A percentile compares a stretch with the other conserved stretches of the same genome.
Evolutionary conservation across 768 basidiomycete genomes (phyloP).

Genomic region (Suillus discolor): DNA sequence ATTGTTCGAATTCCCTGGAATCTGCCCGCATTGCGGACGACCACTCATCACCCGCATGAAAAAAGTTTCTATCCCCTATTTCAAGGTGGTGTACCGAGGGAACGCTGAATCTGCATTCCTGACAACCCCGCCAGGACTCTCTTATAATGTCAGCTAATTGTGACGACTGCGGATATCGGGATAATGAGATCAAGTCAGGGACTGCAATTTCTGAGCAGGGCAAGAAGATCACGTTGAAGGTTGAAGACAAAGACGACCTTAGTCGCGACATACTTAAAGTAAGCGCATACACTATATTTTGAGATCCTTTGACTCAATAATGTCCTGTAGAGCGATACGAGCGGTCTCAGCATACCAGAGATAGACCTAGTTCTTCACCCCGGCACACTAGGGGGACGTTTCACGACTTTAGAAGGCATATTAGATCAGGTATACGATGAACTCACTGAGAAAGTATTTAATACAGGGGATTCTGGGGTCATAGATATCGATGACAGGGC

Average conservation of each 20-base stretch:
- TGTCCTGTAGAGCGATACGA: constrained; percentile 47
- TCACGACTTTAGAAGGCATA: constrained; percentile 96
- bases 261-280: constrained; percentile 95
- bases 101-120: background rate
- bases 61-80: constrained; percentile 94
- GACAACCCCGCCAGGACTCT: constrained; percentile 63
- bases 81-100: constrained; percentile 64
- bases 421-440: constrained; percentile 95
- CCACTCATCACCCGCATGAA: constrained; percentile 90
- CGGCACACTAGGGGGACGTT: constrained; percentile 95
- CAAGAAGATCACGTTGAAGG: constrained; percentile 84
- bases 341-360: constrained; percentile 67
- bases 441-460: constrained; percentile 84
- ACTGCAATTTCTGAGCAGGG: constrained; percentile 86
- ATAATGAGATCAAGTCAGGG: constrained; percentile 97
- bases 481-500: constrained; percentile 45
- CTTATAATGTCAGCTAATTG: constrained; percentile 99
- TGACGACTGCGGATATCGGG: constrained; percentile 91
- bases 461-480: constrained; percentile 63
- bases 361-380: constrained; percentile 90
- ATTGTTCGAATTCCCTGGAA: constrained; percentile 83
- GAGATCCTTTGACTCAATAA: background rate
- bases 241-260: constrained; percentile 91
- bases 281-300: constrained; percentile 14
- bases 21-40: constrained; percentile 88